These are phyloP conservation scores for Chrysanthemum seticuspe DNA, from an alignment of 129 eudicot genomes.

Conservation along the genomic window DNA sequence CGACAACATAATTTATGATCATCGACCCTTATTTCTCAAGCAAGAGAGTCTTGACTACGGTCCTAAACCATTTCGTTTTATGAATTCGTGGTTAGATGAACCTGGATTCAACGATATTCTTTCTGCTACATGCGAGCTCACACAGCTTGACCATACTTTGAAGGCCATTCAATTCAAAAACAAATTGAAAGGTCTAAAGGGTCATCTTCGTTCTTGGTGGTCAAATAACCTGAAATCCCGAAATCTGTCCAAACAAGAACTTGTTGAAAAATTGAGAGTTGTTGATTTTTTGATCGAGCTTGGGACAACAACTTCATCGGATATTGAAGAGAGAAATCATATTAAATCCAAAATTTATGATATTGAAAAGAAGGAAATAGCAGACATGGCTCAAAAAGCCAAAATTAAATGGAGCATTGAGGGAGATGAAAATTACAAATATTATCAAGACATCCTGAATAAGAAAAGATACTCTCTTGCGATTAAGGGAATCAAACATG, in stretches of 20 bases:
- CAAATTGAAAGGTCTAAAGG: background rate
- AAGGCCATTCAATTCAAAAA: background rate
- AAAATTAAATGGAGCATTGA: background rate
- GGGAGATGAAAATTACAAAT: background rate
- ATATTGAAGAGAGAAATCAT: background rate
- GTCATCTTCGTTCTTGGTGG: background rate
- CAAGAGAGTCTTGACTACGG: background rate
- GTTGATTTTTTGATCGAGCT: background rate
- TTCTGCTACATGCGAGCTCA: too few relatives aligned
- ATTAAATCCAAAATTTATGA: background rate
- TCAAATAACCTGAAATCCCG: background rate
- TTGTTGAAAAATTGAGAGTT: background rate
- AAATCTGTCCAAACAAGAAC: background rate
- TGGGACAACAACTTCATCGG: background rate
- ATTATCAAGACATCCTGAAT: background rate
- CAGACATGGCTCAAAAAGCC: background rate
- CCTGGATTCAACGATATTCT: background rate
- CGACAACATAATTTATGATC: background rate
- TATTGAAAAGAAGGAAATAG: background rate
- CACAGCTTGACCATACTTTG: background rate
- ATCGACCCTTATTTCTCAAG: background rate
- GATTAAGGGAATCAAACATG: background rate
- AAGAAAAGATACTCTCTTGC: background rate
- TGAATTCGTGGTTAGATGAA: background rate
- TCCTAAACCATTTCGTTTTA: background rate